Base-by-base conservation (phyloP, 306 rosid species). In the Lathyrus sativus region DNA sequence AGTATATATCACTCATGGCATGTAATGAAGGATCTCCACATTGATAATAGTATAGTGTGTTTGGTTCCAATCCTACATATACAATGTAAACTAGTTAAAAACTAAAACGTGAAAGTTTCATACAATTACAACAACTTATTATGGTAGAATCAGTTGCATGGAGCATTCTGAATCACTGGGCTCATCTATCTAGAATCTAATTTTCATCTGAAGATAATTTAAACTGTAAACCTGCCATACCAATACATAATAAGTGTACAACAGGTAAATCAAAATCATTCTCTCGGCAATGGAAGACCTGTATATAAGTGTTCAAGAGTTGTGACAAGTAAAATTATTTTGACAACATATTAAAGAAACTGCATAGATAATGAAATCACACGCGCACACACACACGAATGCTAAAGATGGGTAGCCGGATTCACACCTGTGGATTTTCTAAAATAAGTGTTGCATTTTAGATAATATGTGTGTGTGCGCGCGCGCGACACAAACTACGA, bases 1-100 rank as follows among this genome's bases (percentile, higher is more conserved):
- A 61, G 79, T 74, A 31, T 38, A 80, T 73, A 33, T 75, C 77
- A 60, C 92, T 91, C 89, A 88, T 76, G 57, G 87, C 85, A 45
- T 56, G 76, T 53, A 83, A 74, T 14, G 88, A 78, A 9, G 89
- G 92, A 82, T 86, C 96, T 64, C 97, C 89, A 71, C 96, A 91
- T 80, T 68, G 81, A 59, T 86, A 91, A 71, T 78, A 86, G 77
- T 88, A 91, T 24, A 62, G 5, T 13, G 85, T 91, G 73, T 69
- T 70, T 3, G 92, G 91, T 53, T 85, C 73, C 88, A 91, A 75
- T 29, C 96, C 93, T 91, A 78, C 74, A 59, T 0, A 29, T 18
- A 43, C 29, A 71, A 22, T 11, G 44, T 56, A 76, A 58, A 72
- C 42, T 59, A 48, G 62, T 68, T 56, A 72, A 13, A 29, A 72